Base-by-base conservation (phyloP, 371 early-diverging fungal genomes). In the Polyrhizophydium stewartii region DNA sequence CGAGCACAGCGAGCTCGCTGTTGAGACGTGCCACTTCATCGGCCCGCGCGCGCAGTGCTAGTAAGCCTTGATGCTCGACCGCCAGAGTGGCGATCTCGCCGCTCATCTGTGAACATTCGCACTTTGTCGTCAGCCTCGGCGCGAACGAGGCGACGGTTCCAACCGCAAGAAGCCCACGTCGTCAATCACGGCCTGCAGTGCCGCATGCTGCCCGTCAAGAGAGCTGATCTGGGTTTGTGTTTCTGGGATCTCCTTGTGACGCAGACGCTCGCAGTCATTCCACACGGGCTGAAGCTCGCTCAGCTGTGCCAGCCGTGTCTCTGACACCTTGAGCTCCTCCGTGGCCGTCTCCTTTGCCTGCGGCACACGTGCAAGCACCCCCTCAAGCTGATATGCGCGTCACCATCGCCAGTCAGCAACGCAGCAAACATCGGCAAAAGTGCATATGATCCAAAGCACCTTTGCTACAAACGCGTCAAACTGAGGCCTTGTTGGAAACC, bases 401-500 rank as follows among this genome's bases (percentile, higher is more conserved):
- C 21, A 27, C n/a, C 35, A 35, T 28, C 1, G 10, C 51, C 22
- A 52, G 38, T 22, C 28, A 47, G 7, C 49, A 35, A 46, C 25
- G n/a, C 24, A 17, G 2, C 6, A 33, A 25, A 28, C 55, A 38
- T 6, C 40, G 7, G 41, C 45, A 21, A 16, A 41, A 13, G 5
- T 2, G 10, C 49, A 49, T n/a, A 17, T 50, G 3, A 28, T 3
- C 32, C 21, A 24, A 6, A 30, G 12, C 57, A 89, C 83, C 77
- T 71, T 78, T 31, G 61, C 46, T 1, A 83, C 33, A 61, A 91
- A 88, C 6, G 63, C 58, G 19, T 74, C 70, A 19, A 78, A 70
- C 30, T 87, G 86, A 1, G 67, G 57, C 10, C 76, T 73, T 40
- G 69, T 64, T 9, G 59, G 53, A 66, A 87, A 89, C 0, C 67